Evolutionary conservation across 768 basidiomycete species (phyloP), one percentile per base, ranked within the genome.

Genomic region (Dentipellis sp.): DNA sequence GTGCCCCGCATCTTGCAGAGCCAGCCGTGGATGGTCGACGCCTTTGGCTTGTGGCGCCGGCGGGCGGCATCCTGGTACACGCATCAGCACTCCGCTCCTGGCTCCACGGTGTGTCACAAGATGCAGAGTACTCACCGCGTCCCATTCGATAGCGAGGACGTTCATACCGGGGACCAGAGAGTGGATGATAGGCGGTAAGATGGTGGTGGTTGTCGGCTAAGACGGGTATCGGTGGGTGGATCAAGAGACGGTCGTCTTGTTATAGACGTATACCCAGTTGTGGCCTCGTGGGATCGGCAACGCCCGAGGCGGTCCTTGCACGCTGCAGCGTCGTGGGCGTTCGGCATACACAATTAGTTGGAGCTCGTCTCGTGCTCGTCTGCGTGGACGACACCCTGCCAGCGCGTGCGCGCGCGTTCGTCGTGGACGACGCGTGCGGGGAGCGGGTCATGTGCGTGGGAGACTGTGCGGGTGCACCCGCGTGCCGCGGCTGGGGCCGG

Each of bases 21-120:
- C 61, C 61, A 62, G 56, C 61, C 61, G 46, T 62, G 61, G 49
- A 62, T 58, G 3, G 61, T 62, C 40, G 61, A 62, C 40, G 61
- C 56, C 35, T 61, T 61, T 29, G 29, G 29, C 35, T 36, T 19
- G 19, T 50, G 56, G 19, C 53, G 59, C 16, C 40, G 49, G 6
- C 1, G 3, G 39, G 50, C 54, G 38, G 61, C 61, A n/a, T 50
- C 46, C 9, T 57, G 56, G 29, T 16, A 36, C 45, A 38, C 29
- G 29, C 4, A 54, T 50, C 21, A 46, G 4, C 35, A 14, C 2
- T 21, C 17, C 23, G n/a, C 14, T 17, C 10, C 29, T 35, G 9
- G 53, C 29, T 40, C 17, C 21, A 1, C 39, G 37, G 29, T 29
- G 29, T 6, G 29, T 29, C 29, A 29, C 29, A 29, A 6, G 29